Evolutionary conservation across 1,284 basidiomycete species (phyloP).

Genomic region (Hypsizygus ulmarius): DNA sequence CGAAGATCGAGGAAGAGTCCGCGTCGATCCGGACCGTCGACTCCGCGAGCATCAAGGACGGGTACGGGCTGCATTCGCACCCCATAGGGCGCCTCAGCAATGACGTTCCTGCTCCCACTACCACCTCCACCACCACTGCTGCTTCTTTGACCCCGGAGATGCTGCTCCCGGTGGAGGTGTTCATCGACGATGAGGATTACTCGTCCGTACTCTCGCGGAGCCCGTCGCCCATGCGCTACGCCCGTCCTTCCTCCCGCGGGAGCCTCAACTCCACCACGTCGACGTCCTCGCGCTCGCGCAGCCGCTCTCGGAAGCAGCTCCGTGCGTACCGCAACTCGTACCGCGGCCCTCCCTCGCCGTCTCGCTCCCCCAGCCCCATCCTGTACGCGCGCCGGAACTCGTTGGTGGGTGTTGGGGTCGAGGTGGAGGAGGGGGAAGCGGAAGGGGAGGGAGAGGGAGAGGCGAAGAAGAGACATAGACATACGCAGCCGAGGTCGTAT

Average conservation of each 20-base stretch:
- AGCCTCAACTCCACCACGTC: constrained; percentile 1
- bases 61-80: background rate
- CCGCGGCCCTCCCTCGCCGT: constrained; percentile 2
- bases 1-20: constrained; percentile 7
- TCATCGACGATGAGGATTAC: constrained; percentile 14
- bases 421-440: background rate
- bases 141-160: background rate
- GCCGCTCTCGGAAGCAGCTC: constrained; percentile 9
- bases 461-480: constrained; percentile 1
- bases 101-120: background rate
- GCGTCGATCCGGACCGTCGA: background rate
- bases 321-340: constrained; percentile 12
- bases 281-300: constrained; percentile 3
- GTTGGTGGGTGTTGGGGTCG: background rate
- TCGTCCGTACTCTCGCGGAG: constrained; percentile 15
- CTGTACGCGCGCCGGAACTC: constrained; percentile 19
- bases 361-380: constrained; percentile 19
- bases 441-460: background rate
- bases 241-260: constrained; percentile 12
- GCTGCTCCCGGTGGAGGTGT: constrained; percentile 3
- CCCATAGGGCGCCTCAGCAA: background rate
- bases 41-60: too few relatives aligned
- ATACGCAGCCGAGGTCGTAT: constrained; percentile 23
- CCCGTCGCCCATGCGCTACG: constrained; percentile 22
- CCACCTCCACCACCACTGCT: background rate